These are phyloP conservation scores for Pueraria montana DNA, from an alignment of 306 rosid genomes.

Conservation along the genomic window DNA sequence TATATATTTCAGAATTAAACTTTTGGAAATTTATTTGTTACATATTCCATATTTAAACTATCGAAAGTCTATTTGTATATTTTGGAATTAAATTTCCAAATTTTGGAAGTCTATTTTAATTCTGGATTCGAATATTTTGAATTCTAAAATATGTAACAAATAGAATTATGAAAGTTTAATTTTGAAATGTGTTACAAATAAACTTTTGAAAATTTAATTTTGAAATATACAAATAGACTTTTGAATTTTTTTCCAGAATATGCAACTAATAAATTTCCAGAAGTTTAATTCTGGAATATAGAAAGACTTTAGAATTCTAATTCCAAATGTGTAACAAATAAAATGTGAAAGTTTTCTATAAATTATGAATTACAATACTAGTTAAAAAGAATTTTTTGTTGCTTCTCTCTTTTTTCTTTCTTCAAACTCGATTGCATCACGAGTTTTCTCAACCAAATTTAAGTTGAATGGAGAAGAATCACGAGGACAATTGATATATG, in stretches of 20 bases:
- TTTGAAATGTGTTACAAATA: not conserved
- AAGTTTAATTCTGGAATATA: not conserved
- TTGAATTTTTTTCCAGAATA: too few species aligned
- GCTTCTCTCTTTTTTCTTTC: not conserved
- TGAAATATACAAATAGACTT: too few species aligned
- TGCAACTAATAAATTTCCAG: too few species aligned
- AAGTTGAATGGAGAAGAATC: not conserved
- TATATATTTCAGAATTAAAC: too few species aligned
- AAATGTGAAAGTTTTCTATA: not conserved
- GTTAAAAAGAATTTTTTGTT: not conserved
- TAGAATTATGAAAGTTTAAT: not conserved
- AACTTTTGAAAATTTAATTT: too few species aligned
- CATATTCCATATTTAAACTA: too few species aligned
- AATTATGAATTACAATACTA: not conserved
- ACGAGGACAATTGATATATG: not conserved
- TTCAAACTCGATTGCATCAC: not conserved
- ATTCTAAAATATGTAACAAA: not conserved
- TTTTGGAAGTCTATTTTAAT: not conserved
- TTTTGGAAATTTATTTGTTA: too few species aligned
- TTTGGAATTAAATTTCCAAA: too few species aligned
- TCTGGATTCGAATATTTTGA: too few species aligned
- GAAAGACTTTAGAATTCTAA: not conserved
- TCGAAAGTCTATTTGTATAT: too few species aligned
- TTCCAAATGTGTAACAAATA: not conserved
- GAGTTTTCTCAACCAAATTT: not conserved